Evolutionary conservation across 441 rosid genomes (phyloP), one percentile per base, ranked within the genome.

Genomic region (Aquilaria agallochum): DNA sequence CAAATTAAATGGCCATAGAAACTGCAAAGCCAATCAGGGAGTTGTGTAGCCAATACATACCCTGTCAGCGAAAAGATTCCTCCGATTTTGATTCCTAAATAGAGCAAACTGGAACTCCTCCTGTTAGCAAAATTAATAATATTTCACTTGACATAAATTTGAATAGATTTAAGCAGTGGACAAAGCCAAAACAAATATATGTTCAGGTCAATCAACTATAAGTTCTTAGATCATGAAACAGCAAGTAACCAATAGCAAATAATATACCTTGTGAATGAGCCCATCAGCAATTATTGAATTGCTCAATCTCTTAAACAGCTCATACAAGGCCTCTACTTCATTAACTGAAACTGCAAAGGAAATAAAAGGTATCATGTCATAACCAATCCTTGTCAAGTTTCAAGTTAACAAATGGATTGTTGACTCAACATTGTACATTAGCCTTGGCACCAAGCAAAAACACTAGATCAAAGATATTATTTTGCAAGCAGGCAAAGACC

Each of bases 41-140:
- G 42, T 12, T 49, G 45, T 27, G 56, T 47, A 46, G 53, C 42
- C 13, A 12, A 13, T 54, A 68, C 71, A n/a, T 50, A 90, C 97
- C 89, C 97, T 83, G 76, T 93, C 96, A 0, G 97, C 89, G 27
- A 93, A 93, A 50, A 90, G 95, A 57, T 81, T 93, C 76, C 60
- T 85, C 70, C 61, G 72, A 53, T 86, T 82, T 67, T 72, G 78
- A 75, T 88, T 90, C 82, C 78, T 81, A 75, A 93, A 90, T 31
- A 93, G 86, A 15, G 98, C 98, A 34, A 93, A 79, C 72, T 90
- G 96, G 65, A 93, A 81, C 62, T 93, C 98, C 73, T 90, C 92
- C 98, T 93, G 78, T 45, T 66, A n/a, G 70, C 11, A 68, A 60
- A 50, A 68, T 46, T 40, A 57, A 10, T 47, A 2, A 27, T 11